phyloP scores from a whole-genome alignment of 2,329 filamentous ascomycete genomes.

The Fusarium verrucosum region DNA sequence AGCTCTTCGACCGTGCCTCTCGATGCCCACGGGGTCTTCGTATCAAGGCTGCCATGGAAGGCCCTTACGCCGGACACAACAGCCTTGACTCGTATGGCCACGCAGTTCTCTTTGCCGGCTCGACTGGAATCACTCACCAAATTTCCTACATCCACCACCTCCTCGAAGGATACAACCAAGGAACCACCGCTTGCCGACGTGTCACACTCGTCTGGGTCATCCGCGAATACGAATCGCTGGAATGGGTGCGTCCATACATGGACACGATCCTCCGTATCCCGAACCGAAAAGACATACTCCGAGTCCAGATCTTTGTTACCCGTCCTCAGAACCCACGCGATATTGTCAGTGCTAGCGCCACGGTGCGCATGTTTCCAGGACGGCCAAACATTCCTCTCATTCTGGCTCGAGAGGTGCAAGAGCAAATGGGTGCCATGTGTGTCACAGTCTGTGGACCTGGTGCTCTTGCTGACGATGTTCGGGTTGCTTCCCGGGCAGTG shows the following conservation, averaged over 20 bases:
- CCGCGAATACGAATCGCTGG: conserved; percentile 85
- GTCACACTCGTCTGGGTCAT: conserved; percentile 93
- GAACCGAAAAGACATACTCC: conserved; percentile 81
- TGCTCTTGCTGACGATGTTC: conserved; percentile 77
- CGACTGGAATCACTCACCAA: conserved; percentile 95
- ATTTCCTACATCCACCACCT: conserved; percentile 86
- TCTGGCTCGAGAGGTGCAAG: conserved; percentile 81
- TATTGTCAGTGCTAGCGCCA: conserved; percentile 77
- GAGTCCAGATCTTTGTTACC: conserved; percentile 90
- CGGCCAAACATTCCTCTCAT: conserved; percentile 83
- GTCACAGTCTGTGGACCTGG: conserved; percentile 84
- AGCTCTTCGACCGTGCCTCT: conserved; percentile 76
- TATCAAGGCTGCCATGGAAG: conserved; percentile 82
- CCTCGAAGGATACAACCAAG: conserved; percentile 72
- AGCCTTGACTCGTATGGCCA: conserved; percentile 92
- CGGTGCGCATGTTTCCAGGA: conserved; percentile 91
- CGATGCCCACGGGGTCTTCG: conserved; percentile 63
- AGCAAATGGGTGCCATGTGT: conserved; percentile 87
- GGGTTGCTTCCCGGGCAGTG: conserved; percentile 70
- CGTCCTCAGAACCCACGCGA: conserved; percentile 85
- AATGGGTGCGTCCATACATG: conserved; percentile 93
- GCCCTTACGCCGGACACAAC: conserved; percentile 87
- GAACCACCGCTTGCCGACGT: conserved; percentile 80
- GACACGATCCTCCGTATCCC: conserved; percentile 79
- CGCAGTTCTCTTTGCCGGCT: conserved; percentile 87